Evolutionary conservation across 192 early-diverging fungal genomes (phyloP), one percentile per base, ranked within the genome.

Genomic region (Geranomyces michiganensis): DNA sequence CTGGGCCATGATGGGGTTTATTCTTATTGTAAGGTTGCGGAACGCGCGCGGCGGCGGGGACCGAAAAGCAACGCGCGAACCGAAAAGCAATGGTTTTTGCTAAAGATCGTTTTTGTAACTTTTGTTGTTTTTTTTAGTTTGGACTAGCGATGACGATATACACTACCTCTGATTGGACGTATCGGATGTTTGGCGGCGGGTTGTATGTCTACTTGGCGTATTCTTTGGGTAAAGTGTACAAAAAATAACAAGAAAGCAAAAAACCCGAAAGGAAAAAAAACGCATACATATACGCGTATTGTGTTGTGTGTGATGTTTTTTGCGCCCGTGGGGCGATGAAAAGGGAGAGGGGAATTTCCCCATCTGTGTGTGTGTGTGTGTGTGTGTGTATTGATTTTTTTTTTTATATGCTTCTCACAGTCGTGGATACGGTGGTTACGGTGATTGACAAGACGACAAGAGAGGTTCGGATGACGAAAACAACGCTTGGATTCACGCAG

Each of bases 361-460:
- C n/a, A n/a, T n/a, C n/a, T n/a, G n/a, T n/a, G n/a, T n/a, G n/a
- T n/a, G 55, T 22, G 22, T 56, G 17, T 12, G 55, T 9, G 55
- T 17, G 13, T 17, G 22, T 24, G 55, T 24, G 51, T 53, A 15
- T 17, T 24, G 58, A 17, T 27, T 9, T 17, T 31, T 1, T 15
- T 29, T 4, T 60, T n/a, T 46, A 12, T 65, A 21, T 31, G 36
- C 55, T 7, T 45, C 21, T 15, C 15, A 26, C 66, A 33, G 65
- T 78, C 22, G 67, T 59, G 15, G 77, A 78, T 41, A 66, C 36
- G 10, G 74, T 46, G 46, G 63, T 53, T 44, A 60, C 65, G 26
- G 31, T 44, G 30, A 55, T 78, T 24, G 72, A 78, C 58, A 78
- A 78, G 49, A 19, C 55, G 24, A 32, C 49, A n/a, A 31, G 69